A percentile compares a stretch with the other conserved stretches of the same genome.
Evolutionary conservation across 768 basidiomycete species (phyloP).

Genomic region (Termitomyces sp.): DNA sequence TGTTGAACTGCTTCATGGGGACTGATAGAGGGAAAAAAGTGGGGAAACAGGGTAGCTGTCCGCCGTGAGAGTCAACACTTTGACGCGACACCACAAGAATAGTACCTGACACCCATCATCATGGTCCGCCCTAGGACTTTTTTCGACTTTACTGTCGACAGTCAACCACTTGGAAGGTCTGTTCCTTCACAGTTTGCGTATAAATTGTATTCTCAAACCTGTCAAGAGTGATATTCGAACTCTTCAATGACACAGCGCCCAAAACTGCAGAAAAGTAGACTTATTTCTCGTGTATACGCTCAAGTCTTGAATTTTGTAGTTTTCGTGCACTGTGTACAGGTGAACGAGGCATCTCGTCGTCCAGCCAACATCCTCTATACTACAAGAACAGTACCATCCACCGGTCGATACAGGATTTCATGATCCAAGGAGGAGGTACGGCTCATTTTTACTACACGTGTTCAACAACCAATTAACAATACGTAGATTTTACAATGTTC

Average conservation of each 20-base stretch:
- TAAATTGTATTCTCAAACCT: conserved; percentile 1
- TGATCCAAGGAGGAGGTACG: conserved; percentile 79
- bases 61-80: conserved; percentile 16
- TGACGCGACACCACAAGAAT: conserved; percentile 8
- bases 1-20: conserved; percentile 68
- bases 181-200: conserved; percentile 7
- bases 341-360: conserved; percentile 69
- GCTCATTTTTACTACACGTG: not conserved
- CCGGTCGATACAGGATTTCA: conserved; percentile 73
- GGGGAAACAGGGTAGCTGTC: conserved; percentile 8
- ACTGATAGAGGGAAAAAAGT: not conserved
- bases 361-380: conserved; percentile 63
- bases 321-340: conserved; percentile 87
- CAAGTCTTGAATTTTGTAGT: conserved; percentile 33
- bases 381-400: conserved; percentile 82
- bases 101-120: conserved; percentile 11
- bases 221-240: conserved; percentile 66
- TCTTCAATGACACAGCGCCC: conserved; percentile 69
- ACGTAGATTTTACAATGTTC: conserved; percentile 68
- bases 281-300: conserved; percentile 3
- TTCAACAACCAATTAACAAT: not conserved
- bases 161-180: conserved; percentile 53
- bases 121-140: conserved; percentile 65
- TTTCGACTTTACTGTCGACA: conserved; percentile 58
- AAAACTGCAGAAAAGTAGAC: conserved; percentile 77